Evolutionary conservation across 106 monocot species (phyloP).

Genomic region (Vanilla planifolia): DNA sequence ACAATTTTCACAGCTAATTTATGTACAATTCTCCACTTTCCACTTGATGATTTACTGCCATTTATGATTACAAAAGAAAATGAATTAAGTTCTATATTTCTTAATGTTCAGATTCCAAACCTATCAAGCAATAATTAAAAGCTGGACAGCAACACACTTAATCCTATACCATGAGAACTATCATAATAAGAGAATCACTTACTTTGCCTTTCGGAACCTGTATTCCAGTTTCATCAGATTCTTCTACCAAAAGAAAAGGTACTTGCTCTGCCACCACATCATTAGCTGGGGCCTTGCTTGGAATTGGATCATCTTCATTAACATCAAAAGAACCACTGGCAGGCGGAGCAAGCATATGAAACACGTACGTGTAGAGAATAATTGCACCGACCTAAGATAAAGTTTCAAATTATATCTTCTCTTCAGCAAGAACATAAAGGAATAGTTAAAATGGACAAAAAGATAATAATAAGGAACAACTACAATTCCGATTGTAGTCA

Average conservation of each 20-base stretch:
- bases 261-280: constrained; percentile 43
- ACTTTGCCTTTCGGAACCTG: constrained; percentile 45
- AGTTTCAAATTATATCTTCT: not conserved
- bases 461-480: too few relatives aligned
- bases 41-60: too few relatives aligned
- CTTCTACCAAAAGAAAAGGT: constrained; percentile 40
- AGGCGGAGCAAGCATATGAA: constrained; percentile 94
- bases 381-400: constrained; percentile 85
- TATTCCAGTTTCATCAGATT: constrained; percentile 14
- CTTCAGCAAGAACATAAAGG: not conserved
- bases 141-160: too few relatives aligned
- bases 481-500: too few relatives aligned
- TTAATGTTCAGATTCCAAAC: too few relatives aligned
- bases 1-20: too few relatives aligned
- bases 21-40: too few relatives aligned
- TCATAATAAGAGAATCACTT: constrained; percentile 7
- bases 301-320: constrained; percentile 43
- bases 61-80: too few relatives aligned
- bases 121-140: too few relatives aligned
- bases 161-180: not conserved
- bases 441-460: not conserved
- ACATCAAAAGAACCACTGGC: constrained; percentile 61
- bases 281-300: constrained; percentile 24
- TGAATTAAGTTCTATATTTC: too few relatives aligned
- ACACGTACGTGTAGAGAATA: constrained; percentile 91